phyloP scores from a whole-genome alignment of 129 eudicot genomes.

The Deinandra increscens region DNA sequence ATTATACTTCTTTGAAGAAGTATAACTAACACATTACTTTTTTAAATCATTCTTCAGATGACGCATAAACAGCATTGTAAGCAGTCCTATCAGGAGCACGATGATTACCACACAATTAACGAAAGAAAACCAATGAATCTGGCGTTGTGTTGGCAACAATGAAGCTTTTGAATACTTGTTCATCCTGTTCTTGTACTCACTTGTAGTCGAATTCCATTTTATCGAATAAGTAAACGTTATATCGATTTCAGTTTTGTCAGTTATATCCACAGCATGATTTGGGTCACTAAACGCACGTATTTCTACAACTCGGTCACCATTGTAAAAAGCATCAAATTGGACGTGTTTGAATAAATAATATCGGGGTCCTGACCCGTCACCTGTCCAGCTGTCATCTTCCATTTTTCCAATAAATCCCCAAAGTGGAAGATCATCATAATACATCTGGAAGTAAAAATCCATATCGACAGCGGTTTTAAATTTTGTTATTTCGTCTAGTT shows the following conservation, averaged over 20 bases:
- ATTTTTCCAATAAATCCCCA: conserved; percentile 88
- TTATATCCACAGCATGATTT: conserved; percentile 65
- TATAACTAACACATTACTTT: conserved; percentile 45
- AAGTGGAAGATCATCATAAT: conserved; percentile 83
- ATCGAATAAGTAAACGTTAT: conserved; percentile 68
- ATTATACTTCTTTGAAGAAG: background rate
- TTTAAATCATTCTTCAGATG: conserved; percentile 73
- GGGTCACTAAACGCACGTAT: conserved; percentile 82
- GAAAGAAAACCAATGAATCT: conserved; percentile 84
- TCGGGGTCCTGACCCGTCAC: conserved; percentile 37
- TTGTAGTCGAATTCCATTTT: conserved; percentile 61
- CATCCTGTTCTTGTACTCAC: conserved; percentile 57
- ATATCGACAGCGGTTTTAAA: conserved; percentile 54
- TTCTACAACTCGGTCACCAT: conserved; percentile 63
- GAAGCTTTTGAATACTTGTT: conserved; percentile 68
- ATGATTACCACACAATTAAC: conserved; percentile 57
- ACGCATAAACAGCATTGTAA: conserved; percentile 53
- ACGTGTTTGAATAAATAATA: conserved; percentile 65
- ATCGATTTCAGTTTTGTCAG: conserved; percentile 47
- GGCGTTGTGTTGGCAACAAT: conserved; percentile 38
- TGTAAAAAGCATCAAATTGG: conserved; percentile 68
- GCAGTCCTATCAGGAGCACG: conserved; percentile 62
- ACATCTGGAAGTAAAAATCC: conserved; percentile 87
- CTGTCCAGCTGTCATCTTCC: conserved; percentile 45
- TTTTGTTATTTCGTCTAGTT: conserved; percentile 44